Conservation (phyloP, 495 filamentous ascomycete species). For the Penicillium steckii region DNA sequence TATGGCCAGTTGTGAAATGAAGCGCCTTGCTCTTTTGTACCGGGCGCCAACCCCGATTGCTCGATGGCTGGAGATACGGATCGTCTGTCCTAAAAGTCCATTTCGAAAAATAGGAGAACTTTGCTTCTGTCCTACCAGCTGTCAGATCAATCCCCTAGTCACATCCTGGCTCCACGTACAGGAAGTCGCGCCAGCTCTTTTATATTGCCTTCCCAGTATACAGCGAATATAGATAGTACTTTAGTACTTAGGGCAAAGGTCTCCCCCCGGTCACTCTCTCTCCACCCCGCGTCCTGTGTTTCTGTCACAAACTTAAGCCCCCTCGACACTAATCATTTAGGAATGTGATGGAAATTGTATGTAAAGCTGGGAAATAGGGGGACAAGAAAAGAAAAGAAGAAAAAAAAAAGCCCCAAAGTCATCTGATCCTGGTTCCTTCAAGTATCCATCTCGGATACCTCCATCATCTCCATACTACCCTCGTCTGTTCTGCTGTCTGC, state of each 20-base stretch:
- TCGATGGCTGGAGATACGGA: slow-evolving; percentile 35
- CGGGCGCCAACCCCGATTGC: slow-evolving; percentile 35
- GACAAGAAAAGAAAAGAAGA: slow-evolving; percentile 2
- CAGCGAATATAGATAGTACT: not conserved
- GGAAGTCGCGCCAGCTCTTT: slow-evolving; percentile 19
- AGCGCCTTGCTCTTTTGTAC: slow-evolving; percentile 23
- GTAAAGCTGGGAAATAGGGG: too few relatives aligned
- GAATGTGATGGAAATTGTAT: slow-evolving; percentile 29
- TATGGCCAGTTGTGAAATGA: slow-evolving; percentile 33
- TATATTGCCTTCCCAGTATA: slow-evolving; percentile 17
- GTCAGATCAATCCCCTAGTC: slow-evolving; percentile 5
- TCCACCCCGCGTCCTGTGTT: slow-evolving; percentile 18
- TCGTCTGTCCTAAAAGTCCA: slow-evolving; percentile 31
- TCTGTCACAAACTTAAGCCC: slow-evolving; percentile 29
- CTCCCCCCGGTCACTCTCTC: slow-evolving; percentile 6
- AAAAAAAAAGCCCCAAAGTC: too few relatives aligned
- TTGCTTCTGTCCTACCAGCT: slow-evolving; percentile 13
- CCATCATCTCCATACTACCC: slow-evolving; percentile 2
- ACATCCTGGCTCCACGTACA: slow-evolving; percentile 10
- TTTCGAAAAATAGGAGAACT: slow-evolving; percentile 4
- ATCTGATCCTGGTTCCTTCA: slow-evolving; percentile 2
- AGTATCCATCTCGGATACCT: slow-evolving; percentile 17
- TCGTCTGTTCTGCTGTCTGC: slow-evolving; percentile 4
- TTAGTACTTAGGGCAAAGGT: slow-evolving; percentile 1
- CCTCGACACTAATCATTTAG: slow-evolving; percentile 20